Percentiles rank a stretch among this genome's conserved stretches.
Evolutionary conservation across 1,139 yeast genomes (phyloP).

Genomic region (Taphrina confusa): DNA sequence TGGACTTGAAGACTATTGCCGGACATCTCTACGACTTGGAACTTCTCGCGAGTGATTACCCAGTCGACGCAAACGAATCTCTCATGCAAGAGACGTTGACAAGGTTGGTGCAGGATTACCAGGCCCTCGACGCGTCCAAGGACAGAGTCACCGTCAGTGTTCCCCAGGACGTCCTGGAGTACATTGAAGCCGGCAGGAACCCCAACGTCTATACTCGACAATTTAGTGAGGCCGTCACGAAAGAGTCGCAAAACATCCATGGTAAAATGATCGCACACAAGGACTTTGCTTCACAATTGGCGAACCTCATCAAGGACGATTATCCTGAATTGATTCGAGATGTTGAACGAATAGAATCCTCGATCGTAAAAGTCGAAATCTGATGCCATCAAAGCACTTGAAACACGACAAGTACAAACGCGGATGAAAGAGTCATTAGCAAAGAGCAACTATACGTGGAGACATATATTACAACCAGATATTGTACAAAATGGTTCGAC

Average conservation of each 20-base stretch:
- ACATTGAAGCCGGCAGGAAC: constrained; percentile 85
- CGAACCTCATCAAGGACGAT: neutral
- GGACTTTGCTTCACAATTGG: constrained; percentile 47
- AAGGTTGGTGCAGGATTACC: neutral
- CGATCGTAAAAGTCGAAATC: neutral
- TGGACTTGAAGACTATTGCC: neutral
- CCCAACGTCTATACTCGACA: constrained; percentile 97
- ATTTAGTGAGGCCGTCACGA: constrained; percentile 86
- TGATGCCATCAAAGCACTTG: neutral
- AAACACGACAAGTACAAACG: neutral
- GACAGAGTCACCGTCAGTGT: neutral
- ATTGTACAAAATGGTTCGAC: neutral
- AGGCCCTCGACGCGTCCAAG: neutral
- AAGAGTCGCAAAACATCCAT: constrained; percentile 80
- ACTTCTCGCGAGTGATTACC: constrained; percentile 9
- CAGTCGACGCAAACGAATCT: neutral
- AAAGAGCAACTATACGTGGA: neutral
- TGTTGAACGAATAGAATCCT: neutral
- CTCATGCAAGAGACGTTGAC: neutral
- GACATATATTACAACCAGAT: neutral
- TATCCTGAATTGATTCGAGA: constrained; percentile 8
- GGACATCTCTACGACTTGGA: constrained; percentile 13
- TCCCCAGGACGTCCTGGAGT: constrained; percentile 23
- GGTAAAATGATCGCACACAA: constrained; percentile 60
- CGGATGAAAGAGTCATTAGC: neutral